phyloP scores from a whole-genome alignment of 129 eudicot genomes.

The Flaveria brownii region DNA sequence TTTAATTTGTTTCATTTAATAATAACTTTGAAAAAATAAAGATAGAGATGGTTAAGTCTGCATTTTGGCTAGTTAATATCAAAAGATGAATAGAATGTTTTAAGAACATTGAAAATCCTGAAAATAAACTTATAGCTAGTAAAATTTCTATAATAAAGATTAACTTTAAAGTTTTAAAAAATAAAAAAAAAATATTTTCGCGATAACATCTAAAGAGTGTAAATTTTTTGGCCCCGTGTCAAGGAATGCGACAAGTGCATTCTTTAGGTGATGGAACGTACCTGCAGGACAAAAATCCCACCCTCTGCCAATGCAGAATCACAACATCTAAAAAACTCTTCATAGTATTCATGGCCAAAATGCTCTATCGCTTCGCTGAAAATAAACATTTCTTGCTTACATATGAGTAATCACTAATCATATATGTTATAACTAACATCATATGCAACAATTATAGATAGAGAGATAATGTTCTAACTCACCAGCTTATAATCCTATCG shows the following conservation, averaged over 20 bases:
- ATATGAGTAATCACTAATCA: background rate
- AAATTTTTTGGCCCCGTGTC: too few relatives aligned
- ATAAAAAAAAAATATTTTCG: too few relatives aligned
- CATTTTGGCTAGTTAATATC: too few relatives aligned
- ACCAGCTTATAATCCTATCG: conserved; percentile 81
- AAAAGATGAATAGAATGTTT: too few relatives aligned
- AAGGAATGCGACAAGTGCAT: too few relatives aligned
- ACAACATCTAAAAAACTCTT: conserved; percentile 65
- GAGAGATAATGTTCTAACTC: conserved; percentile 17
- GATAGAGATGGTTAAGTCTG: too few relatives aligned
- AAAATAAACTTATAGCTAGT: too few relatives aligned
- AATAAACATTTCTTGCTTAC: background rate
- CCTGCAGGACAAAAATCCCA: conserved; percentile 74
- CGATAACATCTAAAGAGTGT: too few relatives aligned
- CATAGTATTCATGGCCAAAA: conserved; percentile 79
- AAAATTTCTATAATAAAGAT: too few relatives aligned
- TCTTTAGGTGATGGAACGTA: background rate
- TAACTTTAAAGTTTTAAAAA: too few relatives aligned
- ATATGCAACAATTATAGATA: background rate
- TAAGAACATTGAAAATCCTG: too few relatives aligned
- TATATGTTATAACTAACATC: background rate
- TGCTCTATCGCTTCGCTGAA: conserved; percentile 82
- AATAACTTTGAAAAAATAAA: too few relatives aligned
- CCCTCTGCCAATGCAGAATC: conserved; percentile 56
- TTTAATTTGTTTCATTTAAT: background rate